phyloP scores from a whole-genome alignment of 768 basidiomycete species.

The Lentinula aciculospora region DNA sequence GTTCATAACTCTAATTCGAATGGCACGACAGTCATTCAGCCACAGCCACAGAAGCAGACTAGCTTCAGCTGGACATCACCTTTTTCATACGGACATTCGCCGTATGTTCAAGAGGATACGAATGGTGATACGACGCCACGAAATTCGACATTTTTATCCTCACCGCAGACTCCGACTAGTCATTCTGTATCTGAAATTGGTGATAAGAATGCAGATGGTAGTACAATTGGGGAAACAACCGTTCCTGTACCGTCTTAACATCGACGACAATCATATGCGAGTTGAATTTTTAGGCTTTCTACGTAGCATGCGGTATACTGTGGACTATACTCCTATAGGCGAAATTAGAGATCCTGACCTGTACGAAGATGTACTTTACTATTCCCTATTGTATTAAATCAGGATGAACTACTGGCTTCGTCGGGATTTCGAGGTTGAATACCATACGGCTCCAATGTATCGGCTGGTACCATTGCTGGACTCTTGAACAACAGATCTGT shows the following conservation, averaged over 20 bases:
- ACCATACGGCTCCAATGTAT: slow-evolving; percentile 60
- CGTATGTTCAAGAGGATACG: slow-evolving; percentile 13
- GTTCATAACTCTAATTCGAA: background rate
- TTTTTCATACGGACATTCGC: slow-evolving; percentile 15
- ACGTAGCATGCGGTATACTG: background rate
- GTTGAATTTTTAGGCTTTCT: background rate
- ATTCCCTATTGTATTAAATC: background rate
- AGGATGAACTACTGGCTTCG: background rate
- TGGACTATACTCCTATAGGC: background rate
- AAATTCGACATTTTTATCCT: slow-evolving; percentile 24
- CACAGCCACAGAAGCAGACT: slow-evolving; percentile 7
- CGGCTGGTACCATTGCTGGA: slow-evolving; percentile 54
- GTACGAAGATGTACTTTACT: background rate
- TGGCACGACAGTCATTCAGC: slow-evolving; percentile 3
- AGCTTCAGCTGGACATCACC: slow-evolving; percentile 16
- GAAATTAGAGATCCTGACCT: background rate
- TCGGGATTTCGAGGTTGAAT: slow-evolving; percentile 25
- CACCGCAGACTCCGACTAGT: background rate
- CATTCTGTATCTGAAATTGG: background rate
- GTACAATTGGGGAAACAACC: background rate
- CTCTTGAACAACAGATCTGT: slow-evolving; percentile 87
- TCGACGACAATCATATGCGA: background rate
- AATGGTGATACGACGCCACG: slow-evolving; percentile 43
- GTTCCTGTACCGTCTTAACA: slow-evolving; percentile 4
- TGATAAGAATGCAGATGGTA: background rate